Conservation (phyloP, 768 basidiomycete species). For the Suillus variegatus region DNA sequence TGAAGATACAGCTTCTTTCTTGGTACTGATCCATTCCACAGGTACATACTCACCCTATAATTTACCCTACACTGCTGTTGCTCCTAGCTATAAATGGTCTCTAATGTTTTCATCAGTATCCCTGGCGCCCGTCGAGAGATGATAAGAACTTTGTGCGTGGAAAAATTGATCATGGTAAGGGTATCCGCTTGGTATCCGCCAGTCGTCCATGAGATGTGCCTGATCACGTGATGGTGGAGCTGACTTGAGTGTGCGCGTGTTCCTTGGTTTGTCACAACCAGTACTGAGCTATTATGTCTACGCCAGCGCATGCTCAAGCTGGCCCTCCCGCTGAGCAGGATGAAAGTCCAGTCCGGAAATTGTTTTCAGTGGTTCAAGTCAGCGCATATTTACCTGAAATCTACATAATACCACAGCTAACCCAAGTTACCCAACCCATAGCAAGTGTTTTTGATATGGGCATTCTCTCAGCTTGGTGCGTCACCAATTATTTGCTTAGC, state of each 20-base stretch:
- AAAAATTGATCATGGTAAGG: no score
- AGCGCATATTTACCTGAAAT: slow-evolving; percentile 8
- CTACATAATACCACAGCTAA: slow-evolving; percentile 3
- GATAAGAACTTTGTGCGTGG: neutral
- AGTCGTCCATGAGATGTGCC: neutral
- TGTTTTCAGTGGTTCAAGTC: slow-evolving; percentile 46
- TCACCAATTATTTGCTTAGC: slow-evolving; percentile 4
- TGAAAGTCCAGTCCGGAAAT: slow-evolving; percentile 36
- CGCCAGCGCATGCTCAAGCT: slow-evolving; percentile 24
- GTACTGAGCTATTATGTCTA: slow-evolving; percentile 20
- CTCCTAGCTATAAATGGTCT: neutral
- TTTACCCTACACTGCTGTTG: neutral
- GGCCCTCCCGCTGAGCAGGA: slow-evolving; percentile 29
- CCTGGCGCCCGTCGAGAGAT: neutral
- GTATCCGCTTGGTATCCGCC: no score
- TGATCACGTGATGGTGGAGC: neutral
- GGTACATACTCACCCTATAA: neutral
- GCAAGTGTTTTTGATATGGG: slow-evolving; percentile 72
- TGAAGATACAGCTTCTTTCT: neutral
- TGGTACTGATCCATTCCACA: neutral
- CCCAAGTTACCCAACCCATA: slow-evolving; percentile 24
- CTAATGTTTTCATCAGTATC: neutral
- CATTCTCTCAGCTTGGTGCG: slow-evolving; percentile 66
- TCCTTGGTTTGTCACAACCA: slow-evolving; percentile 1
- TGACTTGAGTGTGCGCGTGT: neutral